Evolutionary conservation across 2,329 filamentous ascomycete genomes (phyloP), one percentile per base, ranked within the genome.

Genomic region (Talaromyces rugulosus): DNA sequence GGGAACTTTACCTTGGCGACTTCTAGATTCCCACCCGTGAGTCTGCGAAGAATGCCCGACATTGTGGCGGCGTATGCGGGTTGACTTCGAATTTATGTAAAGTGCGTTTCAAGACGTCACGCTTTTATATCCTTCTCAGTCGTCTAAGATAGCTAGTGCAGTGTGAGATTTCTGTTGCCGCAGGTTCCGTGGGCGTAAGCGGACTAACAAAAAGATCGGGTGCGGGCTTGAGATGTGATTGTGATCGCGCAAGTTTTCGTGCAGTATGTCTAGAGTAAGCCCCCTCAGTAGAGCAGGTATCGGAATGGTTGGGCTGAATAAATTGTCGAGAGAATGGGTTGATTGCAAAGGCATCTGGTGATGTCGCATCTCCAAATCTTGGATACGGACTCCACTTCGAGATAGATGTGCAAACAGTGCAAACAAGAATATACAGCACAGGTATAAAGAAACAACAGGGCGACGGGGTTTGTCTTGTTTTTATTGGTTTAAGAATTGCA

Each of bases 11-110:
- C 94, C 82, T 97, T 98, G 85, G 96, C 93, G 67, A 97, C 87
- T 82, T 98, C 94, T 63, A 98, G 85, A 76, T 96, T 97, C 31
- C 93, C 85, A 59, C 93, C 92, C 58, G 86, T 91, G 87, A 96
- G 84, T 68, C 72, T 82, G 74, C 74, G 72, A 61, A 78, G 71
- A 60, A 74, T 70, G 78, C 71, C 67, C 52, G 76, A 72, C 73
- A 79, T 77, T 65, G 59, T 72, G 27, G 6, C 14, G 14, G 12
- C n/a, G 1, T 30, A 31, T 31, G 44, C 18, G 11, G 16, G 36
- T 40, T 40, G 14, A 40, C 14, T 40, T 40, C 36, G 8, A 40
- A 40, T 6, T 40, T 18, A 18, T 47, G 44, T 27, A 5, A 27
- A 27, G 1, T 11, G 5, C 12, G 18, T 18, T 23, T 16, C 18